These are phyloP conservation scores for Microbotryomycetes sp. DNA, from an alignment of 1,284 basidiomycete species.

Conservation along the genomic window DNA sequence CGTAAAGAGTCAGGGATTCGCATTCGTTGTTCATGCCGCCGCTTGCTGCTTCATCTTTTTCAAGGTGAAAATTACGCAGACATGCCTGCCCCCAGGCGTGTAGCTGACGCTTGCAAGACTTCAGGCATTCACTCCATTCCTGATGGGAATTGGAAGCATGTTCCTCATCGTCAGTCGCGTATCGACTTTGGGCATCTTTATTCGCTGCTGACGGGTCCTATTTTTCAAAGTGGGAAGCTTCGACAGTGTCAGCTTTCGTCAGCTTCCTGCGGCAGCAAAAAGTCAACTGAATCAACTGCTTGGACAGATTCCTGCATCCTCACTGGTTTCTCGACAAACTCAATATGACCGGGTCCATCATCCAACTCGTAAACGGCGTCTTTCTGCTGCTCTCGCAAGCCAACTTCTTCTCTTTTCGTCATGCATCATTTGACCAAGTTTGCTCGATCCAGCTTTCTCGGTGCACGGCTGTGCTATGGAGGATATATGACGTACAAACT, in stretches of 20 bases:
- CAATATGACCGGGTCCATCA: slow-evolving; percentile 38
- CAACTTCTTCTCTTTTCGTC: neutral
- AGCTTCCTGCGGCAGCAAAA: neutral
- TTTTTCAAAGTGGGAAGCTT: slow-evolving; percentile 30
- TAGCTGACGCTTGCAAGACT: slow-evolving; percentile 19
- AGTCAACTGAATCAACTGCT: neutral
- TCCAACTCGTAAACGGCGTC: slow-evolving; percentile 41
- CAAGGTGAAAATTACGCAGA: neutral
- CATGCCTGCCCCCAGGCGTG: neutral
- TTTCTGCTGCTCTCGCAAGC: slow-evolving; percentile 32
- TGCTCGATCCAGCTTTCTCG: neutral
- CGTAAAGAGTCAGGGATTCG: slow-evolving; percentile 34
- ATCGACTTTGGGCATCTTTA: neutral
- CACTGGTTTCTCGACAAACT: slow-evolving; percentile 45
- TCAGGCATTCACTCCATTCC: slow-evolving; percentile 32
- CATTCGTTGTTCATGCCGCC: slow-evolving; percentile 39
- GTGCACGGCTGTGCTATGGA: neutral
- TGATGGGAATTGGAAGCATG: slow-evolving; percentile 35
- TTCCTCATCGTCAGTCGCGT: slow-evolving; percentile 14
- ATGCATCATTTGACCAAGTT: neutral
- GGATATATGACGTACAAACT: neutral
- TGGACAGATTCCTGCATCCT: slow-evolving; percentile 40
- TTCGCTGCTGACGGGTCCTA: slow-evolving; percentile 7
- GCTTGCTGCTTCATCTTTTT: slow-evolving; percentile 36
- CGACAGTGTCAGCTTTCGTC: neutral